A percentile compares a stretch with the other conserved stretches of the same genome.
Conservation (phyloP, 2,329 filamentous ascomycete genomes). For the Xylariomycetidae sp. region DNA sequence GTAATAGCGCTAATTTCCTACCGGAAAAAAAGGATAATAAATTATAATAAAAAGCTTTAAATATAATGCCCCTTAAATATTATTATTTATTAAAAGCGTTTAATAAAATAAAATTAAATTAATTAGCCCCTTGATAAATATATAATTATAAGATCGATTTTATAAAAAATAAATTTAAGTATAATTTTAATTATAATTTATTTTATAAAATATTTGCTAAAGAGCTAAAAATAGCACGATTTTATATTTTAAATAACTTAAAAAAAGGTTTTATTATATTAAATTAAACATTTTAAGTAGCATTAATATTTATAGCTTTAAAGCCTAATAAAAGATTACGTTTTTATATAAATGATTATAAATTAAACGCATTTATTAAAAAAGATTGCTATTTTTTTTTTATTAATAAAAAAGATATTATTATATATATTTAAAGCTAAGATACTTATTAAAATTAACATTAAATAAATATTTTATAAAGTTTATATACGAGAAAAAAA, state of each 20-base stretch:
- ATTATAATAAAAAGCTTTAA: not conserved
- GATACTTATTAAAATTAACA: constrained; percentile 4
- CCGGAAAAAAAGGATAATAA: not conserved
- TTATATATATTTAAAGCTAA: constrained; percentile 1
- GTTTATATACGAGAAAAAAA: not conserved
- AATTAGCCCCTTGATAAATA: not conserved
- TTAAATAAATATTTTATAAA: constrained; percentile 2
- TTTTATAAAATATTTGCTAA: constrained; percentile 1
- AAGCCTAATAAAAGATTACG: not conserved
- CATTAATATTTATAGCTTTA: not conserved
- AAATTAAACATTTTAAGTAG: not conserved
- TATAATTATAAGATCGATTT: not conserved
- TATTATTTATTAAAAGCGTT: not conserved
- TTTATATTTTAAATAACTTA: constrained; percentile 2
- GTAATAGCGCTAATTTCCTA: not conserved
- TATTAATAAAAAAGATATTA: constrained; percentile 4
- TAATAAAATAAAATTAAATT: not conserved
- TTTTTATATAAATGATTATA: constrained; percentile 6
- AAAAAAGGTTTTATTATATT: constrained; percentile 2
- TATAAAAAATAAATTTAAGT: not conserved
- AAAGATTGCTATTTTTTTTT: constrained; percentile 2
- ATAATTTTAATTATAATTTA: constrained; percentile 3
- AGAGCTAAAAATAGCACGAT: not conserved
- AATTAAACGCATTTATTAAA: constrained; percentile 1
- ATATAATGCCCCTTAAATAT: constrained; percentile 1